These are phyloP conservation scores for Pholiota microspora DNA, from an alignment of 768 basidiomycete species.

Conservation along the genomic window DNA sequence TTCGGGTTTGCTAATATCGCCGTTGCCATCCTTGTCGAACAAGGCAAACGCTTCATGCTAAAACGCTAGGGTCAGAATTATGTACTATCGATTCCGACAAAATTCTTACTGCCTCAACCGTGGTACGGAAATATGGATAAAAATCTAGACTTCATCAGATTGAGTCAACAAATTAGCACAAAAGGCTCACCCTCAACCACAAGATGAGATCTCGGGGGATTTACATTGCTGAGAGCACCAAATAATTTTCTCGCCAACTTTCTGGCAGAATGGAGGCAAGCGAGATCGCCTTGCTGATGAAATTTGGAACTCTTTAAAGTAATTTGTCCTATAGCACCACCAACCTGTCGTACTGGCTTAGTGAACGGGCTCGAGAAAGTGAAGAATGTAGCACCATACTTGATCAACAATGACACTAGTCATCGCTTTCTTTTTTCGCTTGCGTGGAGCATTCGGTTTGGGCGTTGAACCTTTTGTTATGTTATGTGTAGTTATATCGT, in stretches of 20 bases:
- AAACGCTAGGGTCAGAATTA: not conserved
- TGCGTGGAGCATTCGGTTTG: conserved; percentile 15
- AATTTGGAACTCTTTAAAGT: conserved; percentile 66
- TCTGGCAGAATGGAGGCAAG: conserved; percentile 60
- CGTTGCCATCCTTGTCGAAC: conserved; percentile 83
- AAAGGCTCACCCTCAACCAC: conserved; percentile 57
- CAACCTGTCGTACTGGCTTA: conserved; percentile 30
- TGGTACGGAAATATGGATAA: conserved; percentile 70
- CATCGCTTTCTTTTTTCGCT: conserved; percentile 49
- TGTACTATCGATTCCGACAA: conserved; percentile 3
- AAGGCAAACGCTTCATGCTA: conserved; percentile 67
- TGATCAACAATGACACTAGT: conserved; percentile 72
- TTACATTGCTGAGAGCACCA: conserved; percentile 53
- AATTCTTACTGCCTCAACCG: conserved; percentile 63
- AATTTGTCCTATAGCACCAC: conserved; percentile 67
- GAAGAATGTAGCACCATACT: conserved; percentile 27
- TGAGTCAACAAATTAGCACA: not conserved
- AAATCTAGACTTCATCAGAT: conserved; percentile 49
- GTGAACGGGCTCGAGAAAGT: not conserved
- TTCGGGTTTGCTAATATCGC: conserved; percentile 73
- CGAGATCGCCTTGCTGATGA: conserved; percentile 52
- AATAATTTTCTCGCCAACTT: conserved; percentile 70
- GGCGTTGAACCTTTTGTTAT: conserved; percentile 6
- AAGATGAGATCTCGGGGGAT: conserved; percentile 59
- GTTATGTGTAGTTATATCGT: not conserved